A percentile compares a stretch with the other conserved stretches of the same genome.
phyloP scores from a whole-genome alignment of 768 basidiomycete species.

The Phaeotremella skinneri region DNA sequence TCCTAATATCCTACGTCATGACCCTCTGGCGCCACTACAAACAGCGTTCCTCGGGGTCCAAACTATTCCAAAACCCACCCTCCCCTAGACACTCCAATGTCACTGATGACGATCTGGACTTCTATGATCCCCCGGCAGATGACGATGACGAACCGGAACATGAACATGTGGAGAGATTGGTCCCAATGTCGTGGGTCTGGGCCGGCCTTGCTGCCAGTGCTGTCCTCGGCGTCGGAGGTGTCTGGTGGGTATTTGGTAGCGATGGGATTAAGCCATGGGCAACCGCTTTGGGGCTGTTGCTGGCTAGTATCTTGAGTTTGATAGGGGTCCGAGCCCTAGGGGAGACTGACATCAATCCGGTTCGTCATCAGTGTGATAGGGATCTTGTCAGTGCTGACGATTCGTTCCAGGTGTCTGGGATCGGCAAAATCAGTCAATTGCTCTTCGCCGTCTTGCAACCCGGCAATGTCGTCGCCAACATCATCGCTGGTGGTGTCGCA shows the following conservation, averaged over 20 bases:
- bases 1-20: constrained; percentile 57
- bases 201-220: constrained; percentile 65
- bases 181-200: constrained; percentile 75
- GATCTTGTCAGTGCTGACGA: background rate
- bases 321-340: constrained; percentile 92
- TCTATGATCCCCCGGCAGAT: constrained; percentile 31
- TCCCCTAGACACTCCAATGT: constrained; percentile 22
- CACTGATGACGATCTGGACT: constrained; percentile 38
- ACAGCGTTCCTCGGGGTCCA: constrained; percentile 26
- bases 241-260: constrained; percentile 84
- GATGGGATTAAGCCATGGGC: constrained; percentile 96
- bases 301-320: constrained; percentile 80
- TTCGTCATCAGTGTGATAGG: constrained; percentile 29
- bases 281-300: constrained; percentile 73
- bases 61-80: constrained; percentile 27
- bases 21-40: constrained; percentile 26
- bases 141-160: constrained; percentile 69
- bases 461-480: constrained; percentile 93
- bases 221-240: constrained; percentile 68
- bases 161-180: constrained; percentile 65
- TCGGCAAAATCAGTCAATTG: constrained; percentile 92
- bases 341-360: constrained; percentile 76
- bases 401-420: constrained; percentile 57
- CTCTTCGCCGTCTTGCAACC: constrained; percentile 93
- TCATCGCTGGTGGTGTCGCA: constrained; percentile 94